Percentiles rank a stretch among this genome's conserved stretches.
Conservation (phyloP, 202 grass and related monocot genomes). For the Cymbopogon flexuosus region DNA sequence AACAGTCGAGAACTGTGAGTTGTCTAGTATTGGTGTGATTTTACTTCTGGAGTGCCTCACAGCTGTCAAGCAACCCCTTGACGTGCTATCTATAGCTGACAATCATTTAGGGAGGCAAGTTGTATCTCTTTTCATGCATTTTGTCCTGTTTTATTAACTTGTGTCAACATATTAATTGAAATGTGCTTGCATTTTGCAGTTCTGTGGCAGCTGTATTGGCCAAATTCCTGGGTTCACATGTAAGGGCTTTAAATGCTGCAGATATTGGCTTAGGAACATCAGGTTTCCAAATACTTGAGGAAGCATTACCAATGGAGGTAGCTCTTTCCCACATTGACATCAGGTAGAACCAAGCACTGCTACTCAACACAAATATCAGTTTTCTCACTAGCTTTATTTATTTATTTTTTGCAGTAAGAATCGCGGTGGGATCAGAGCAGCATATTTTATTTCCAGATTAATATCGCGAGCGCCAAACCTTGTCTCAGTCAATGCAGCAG, state of each 20-base stretch:
- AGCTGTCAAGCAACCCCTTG: constrained; percentile 46
- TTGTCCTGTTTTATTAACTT: neutral
- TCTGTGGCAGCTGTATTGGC: constrained; percentile 53
- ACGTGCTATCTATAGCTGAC: constrained; percentile 72
- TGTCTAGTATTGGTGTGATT: constrained; percentile 52
- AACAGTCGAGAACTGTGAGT: constrained; percentile 57
- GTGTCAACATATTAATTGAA: neutral
- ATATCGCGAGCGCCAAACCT: constrained; percentile 61
- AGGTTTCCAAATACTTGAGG: constrained; percentile 65
- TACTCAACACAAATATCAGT: neutral
- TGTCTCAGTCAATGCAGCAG: constrained; percentile 57
- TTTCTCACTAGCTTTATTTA: neutral
- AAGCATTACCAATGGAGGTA: constrained; percentile 51
- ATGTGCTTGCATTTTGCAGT: constrained; percentile 33
- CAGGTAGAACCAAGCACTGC: constrained; percentile 45
- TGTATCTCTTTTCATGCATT: constrained; percentile 3
- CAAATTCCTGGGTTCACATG: constrained; percentile 61
- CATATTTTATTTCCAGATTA: constrained; percentile 57
- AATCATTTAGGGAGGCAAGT: constrained; percentile 71
- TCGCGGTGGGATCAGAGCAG: constrained; percentile 65
- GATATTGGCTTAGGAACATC: constrained; percentile 56
- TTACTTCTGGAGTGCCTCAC: constrained; percentile 65
- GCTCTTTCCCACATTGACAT: constrained; percentile 64
- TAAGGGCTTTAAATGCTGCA: constrained; percentile 70
- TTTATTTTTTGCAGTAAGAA: constrained; percentile 66